A percentile compares a stretch with the other conserved stretches of the same genome.
phyloP scores from a whole-genome alignment of 2,329 filamentous ascomycete species.

The Clathrospora elynae region DNA sequence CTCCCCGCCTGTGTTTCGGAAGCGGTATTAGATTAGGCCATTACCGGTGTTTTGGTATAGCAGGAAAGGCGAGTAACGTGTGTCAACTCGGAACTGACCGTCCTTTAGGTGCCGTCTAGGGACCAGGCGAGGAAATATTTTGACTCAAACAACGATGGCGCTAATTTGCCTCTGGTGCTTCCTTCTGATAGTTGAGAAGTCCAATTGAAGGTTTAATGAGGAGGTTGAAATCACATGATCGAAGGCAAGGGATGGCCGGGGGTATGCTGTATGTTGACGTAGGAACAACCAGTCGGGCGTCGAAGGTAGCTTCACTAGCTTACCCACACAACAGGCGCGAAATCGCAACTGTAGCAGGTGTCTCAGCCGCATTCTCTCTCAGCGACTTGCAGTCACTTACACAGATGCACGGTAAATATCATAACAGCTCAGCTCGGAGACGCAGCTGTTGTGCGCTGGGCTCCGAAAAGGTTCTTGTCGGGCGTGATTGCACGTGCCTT shows the following conservation, averaged over 20 bases:
- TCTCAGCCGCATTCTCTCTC: constrained; percentile 27
- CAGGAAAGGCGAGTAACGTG: too few relatives aligned
- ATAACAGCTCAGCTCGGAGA: constrained; percentile 9
- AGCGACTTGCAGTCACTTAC: constrained; percentile 15
- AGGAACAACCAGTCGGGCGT: constrained; percentile 18
- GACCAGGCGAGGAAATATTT: too few relatives aligned
- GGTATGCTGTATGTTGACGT: constrained; percentile 38
- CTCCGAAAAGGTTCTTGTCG: constrained; percentile 7
- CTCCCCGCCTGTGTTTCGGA: too few relatives aligned
- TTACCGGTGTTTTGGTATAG: too few relatives aligned
- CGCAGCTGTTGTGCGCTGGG: constrained; percentile 6
- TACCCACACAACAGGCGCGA: constrained; percentile 20
- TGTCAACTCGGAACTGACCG: too few relatives aligned
- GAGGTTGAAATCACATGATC: constrained; percentile 28
- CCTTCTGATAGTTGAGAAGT: neutral
- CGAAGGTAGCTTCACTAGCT: constrained; percentile 20
- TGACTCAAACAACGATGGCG: too few relatives aligned
- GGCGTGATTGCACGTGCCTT: constrained; percentile 33
- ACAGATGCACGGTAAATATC: constrained; percentile 4
- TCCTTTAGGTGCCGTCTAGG: too few relatives aligned
- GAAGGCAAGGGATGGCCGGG: constrained; percentile 10
- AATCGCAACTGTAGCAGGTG: constrained; percentile 19
- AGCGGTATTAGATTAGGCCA: too few relatives aligned
- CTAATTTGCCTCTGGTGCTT: too few relatives aligned
- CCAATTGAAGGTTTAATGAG: too few relatives aligned